These are phyloP conservation scores for Xylariaceae sp. DNA, from an alignment of 2,329 filamentous ascomycete species.

Conservation along the genomic window DNA sequence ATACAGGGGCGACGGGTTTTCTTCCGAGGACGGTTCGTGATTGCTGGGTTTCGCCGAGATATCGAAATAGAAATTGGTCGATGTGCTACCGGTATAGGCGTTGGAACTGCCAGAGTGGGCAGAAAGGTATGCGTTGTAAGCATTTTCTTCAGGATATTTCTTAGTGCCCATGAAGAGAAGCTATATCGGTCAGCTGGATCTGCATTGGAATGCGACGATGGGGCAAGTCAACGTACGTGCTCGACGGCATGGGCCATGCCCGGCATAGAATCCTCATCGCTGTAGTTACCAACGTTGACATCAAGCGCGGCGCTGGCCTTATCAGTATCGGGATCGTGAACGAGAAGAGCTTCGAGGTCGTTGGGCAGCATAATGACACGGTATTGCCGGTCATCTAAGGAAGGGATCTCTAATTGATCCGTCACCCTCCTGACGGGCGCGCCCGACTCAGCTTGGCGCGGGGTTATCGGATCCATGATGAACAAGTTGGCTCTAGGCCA, in stretches of 20 bases:
- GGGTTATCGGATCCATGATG: constrained; percentile 24
- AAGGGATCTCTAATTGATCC: constrained; percentile 32
- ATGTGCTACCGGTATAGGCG: constrained; percentile 87
- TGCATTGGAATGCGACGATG: neutral
- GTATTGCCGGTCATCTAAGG: constrained; percentile 74
- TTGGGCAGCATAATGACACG: constrained; percentile 81
- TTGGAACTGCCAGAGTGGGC: constrained; percentile 89
- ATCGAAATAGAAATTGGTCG: constrained; percentile 98
- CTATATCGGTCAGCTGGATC: constrained; percentile 33
- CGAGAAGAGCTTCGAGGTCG: constrained; percentile 81
- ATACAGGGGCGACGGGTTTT: constrained; percentile 58
- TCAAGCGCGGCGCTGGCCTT: constrained; percentile 95
- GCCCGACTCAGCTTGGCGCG: constrained; percentile 25
- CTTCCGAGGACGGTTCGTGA: constrained; percentile 48
- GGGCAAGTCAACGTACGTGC: constrained; percentile 52
- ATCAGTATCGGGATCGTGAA: constrained; percentile 91
- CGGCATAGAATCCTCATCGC: constrained; percentile 83
- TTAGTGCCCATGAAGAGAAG: constrained; percentile 97
- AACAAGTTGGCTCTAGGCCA: constrained; percentile 8
- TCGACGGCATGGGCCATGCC: constrained; percentile 95
- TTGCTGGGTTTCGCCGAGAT: constrained; percentile 74
- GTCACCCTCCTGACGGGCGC: constrained; percentile 34
- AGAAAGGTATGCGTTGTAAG: constrained; percentile 88
- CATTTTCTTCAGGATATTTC: constrained; percentile 95
- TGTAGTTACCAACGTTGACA: constrained; percentile 94